phyloP scores from a whole-genome alignment of 495 filamentous ascomycete genomes.

The Lophiostoma macrostomum region DNA sequence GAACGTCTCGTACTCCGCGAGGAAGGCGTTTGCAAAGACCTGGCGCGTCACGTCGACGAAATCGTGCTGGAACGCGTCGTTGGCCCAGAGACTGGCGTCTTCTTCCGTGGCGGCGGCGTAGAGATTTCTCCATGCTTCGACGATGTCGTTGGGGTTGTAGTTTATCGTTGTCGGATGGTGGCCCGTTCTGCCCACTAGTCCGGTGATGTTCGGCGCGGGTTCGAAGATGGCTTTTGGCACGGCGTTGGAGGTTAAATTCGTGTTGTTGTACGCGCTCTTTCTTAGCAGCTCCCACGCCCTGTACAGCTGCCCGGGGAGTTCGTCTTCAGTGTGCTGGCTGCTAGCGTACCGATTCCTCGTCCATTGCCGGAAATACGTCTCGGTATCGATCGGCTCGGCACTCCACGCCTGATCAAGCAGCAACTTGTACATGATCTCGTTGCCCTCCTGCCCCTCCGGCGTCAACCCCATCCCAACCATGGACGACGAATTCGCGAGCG shows the following conservation, averaged over 20 bases:
- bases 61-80: constrained; percentile 50
- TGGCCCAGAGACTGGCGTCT: constrained; percentile 45
- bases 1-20: constrained; percentile 38
- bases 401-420: constrained; percentile 54
- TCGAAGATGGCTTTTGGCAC: constrained; percentile 51
- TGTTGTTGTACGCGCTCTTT: constrained; percentile 53
- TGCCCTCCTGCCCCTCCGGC: constrained; percentile 55
- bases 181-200: constrained; percentile 42
- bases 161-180: constrained; percentile 46
- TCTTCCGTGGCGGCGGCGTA: constrained; percentile 42
- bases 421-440: constrained; percentile 54
- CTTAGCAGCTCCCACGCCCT: constrained; percentile 50
- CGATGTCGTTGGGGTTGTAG: constrained; percentile 45
- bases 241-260: constrained; percentile 43
- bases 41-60: constrained; percentile 54
- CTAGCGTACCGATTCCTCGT: constrained; percentile 46
- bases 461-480: constrained; percentile 50
- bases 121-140: constrained; percentile 45
- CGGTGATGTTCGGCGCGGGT: constrained; percentile 43
- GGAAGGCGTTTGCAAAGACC: constrained; percentile 50
- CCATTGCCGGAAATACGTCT: constrained; percentile 50
- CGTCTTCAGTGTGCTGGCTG: constrained; percentile 24
- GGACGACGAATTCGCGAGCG: constrained; percentile 40
- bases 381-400: constrained; percentile 44
- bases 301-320: constrained; percentile 45